Evolutionary conservation across 176 grass and related monocot species (phyloP).

Genomic region (Oryza longistaminata): DNA sequence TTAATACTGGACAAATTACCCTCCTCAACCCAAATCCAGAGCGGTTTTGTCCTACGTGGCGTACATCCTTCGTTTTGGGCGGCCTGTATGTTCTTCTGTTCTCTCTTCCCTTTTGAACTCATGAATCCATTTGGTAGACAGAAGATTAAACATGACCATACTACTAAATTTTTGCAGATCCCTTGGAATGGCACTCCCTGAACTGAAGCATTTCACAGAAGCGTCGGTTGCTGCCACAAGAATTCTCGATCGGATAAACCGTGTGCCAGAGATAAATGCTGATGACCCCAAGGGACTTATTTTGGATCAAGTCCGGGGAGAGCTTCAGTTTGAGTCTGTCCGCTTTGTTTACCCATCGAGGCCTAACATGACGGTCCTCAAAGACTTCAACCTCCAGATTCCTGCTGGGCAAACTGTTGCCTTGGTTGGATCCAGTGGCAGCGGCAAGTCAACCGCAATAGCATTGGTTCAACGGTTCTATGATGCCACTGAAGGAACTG

Average conservation of each 20-base stretch:
- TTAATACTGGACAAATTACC: too few species aligned
- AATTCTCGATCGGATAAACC: constrained; percentile 76
- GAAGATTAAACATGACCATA: constrained; percentile 15
- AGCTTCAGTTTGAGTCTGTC: constrained; percentile 69
- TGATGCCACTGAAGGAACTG: constrained; percentile 66
- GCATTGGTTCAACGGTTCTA: constrained; percentile 93
- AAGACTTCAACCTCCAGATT: constrained; percentile 75
- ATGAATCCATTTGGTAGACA: constrained; percentile 26
- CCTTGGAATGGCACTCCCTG: constrained; percentile 95
- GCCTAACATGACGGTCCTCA: constrained; percentile 67
- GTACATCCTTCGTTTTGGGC: constrained; percentile 73
- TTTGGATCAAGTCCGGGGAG: constrained; percentile 58
- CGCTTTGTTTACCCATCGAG: constrained; percentile 83
- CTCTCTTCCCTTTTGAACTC: not conserved
- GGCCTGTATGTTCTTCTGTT: constrained; percentile 68
- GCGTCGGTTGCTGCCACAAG: constrained; percentile 81
- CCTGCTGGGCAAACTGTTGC: constrained; percentile 84
- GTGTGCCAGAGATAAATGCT: constrained; percentile 63
- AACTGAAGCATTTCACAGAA: constrained; percentile 93
- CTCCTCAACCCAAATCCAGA: too few species aligned
- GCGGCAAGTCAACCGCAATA: constrained; percentile 92
- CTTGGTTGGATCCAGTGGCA: constrained; percentile 85
- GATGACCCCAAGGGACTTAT: constrained; percentile 62
- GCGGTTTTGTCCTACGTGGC: too few species aligned
- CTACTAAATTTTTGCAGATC: constrained; percentile 56